phyloP scores from a whole-genome alignment of 768 basidiomycete species.

The Leccinum boreale region DNA sequence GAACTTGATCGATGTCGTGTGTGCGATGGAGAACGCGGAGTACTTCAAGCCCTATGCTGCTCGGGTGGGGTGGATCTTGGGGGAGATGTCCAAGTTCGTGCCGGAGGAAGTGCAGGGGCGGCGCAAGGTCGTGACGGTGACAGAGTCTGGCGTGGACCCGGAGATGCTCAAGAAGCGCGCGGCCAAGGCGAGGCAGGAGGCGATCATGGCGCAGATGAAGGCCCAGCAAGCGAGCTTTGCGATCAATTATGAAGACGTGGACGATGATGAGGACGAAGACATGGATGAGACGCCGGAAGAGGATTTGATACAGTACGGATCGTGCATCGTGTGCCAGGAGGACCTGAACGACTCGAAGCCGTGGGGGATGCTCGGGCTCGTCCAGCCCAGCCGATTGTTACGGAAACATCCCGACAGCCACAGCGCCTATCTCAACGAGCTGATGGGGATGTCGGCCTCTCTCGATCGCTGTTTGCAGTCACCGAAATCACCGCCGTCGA shows the following conservation, averaged over 20 bases:
- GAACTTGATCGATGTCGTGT: constrained; percentile 69
- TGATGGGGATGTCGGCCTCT: constrained; percentile 57
- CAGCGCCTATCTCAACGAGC: constrained; percentile 62
- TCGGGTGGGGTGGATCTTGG: constrained; percentile 74
- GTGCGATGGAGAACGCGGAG: constrained; percentile 73
- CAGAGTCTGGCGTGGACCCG: constrained; percentile 40
- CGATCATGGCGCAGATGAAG: constrained; percentile 95
- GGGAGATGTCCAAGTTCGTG: constrained; percentile 51
- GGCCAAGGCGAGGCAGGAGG: constrained; percentile 87
- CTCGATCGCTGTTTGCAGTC: constrained; percentile 53
- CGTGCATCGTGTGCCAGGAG: constrained; percentile 99
- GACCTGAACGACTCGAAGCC: constrained; percentile 68
- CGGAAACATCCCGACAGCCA: constrained; percentile 73
- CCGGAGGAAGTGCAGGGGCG: constrained; percentile 54
- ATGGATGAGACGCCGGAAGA: constrained; percentile 43
- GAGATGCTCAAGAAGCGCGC: constrained; percentile 78
- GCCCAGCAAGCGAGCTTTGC: constrained; percentile 87
- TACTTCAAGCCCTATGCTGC: constrained; percentile 69
- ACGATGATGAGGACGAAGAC: constrained; percentile 60
- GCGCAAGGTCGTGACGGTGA: constrained; percentile 41
- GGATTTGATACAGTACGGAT: constrained; percentile 61
- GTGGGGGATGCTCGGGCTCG: constrained; percentile 82
- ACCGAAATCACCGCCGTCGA: constrained; percentile 25
- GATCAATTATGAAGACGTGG: constrained; percentile 72
- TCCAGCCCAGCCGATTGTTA: constrained; percentile 86